Base-by-base conservation (phyloP, 2,329 filamentous ascomycete species). In the Colletotrichum falcatum region DNA sequence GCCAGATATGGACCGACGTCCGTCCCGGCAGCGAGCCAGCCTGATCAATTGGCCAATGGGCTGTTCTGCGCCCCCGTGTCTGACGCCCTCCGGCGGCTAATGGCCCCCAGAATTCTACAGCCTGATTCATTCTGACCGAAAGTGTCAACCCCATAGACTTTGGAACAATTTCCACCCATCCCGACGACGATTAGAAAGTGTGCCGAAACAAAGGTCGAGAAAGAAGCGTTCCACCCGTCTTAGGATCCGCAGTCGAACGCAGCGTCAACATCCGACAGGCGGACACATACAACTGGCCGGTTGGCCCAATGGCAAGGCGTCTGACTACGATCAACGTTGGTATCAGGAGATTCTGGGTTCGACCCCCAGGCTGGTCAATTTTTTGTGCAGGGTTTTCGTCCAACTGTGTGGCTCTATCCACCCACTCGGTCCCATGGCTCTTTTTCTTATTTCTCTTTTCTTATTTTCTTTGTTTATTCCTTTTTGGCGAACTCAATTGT, bases 301-400 rank as follows among this genome's bases (percentile, higher is more conserved):
- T 71, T 81, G 78, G 78, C 77, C 78, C 77, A 80, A 80, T 81
- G 80, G 76, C 79, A 82, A 81, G 80, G 79, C 80, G 80, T 81
- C 79, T 82, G 80, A 82, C 80, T 81, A 81, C 80, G 79, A 81
- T n/a, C n/a, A 39, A 16, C 3, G 14, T 3, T 39, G 37, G 1
- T 23, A 71, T 71, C 68, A 71, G 68, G 68, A 71, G 68, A 71
- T 71, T 71, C 68, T 71, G 68, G 68, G 68, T 71, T 71, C 68
- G 64, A 71, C 64, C 67, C 64, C 67, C 67, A 70, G 67, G 67
- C 67, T 67, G 67, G 67, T 70, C 67, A 70, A 7, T 6, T 5
- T 46, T n/a, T 61, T n/a, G 2, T n/a, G n/a, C n/a, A n/a, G n/a
- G n/a, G 3, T 46, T 12, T 46, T 23, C 9, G 30, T 33, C 30